phyloP scores from a whole-genome alignment of 345 rosid genomes.

The Citrus glauca region DNA sequence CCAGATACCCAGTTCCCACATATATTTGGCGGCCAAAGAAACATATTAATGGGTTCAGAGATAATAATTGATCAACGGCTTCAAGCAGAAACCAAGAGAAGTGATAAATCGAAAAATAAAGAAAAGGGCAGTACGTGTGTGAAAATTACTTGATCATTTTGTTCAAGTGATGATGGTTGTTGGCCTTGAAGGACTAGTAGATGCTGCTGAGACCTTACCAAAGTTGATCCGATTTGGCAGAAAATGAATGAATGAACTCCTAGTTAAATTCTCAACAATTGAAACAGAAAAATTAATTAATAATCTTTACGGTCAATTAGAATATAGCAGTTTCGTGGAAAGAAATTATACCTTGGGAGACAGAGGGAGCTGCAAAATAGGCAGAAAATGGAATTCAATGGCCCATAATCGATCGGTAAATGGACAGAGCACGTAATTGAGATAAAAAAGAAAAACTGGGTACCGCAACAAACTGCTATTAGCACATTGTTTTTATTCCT shows the following conservation, averaged over 20 bases:
- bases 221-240: neutral
- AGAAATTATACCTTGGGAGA: neutral
- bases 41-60: neutral
- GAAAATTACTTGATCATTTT: neutral
- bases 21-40: neutral
- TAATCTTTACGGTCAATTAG: neutral
- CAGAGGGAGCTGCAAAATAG: neutral
- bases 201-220: neutral
- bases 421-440: neutral
- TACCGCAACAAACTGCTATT: neutral
- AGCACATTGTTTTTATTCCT: neutral
- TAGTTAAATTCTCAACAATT: neutral
- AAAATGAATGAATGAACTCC: neutral
- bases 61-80: neutral
- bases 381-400: neutral
- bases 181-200: neutral
- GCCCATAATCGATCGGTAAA: neutral
- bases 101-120: neutral
- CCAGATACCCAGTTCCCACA: no score
- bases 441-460: neutral
- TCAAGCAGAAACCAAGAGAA: neutral
- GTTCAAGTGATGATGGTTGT: neutral
- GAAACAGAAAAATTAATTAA: neutral
- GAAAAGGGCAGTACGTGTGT: neutral
- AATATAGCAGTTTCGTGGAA: neutral